Percentiles rank a stretch among this genome's conserved stretches.
Conservation (phyloP, 73 alveolate species). For the Tetrahymena borealis region DNA sequence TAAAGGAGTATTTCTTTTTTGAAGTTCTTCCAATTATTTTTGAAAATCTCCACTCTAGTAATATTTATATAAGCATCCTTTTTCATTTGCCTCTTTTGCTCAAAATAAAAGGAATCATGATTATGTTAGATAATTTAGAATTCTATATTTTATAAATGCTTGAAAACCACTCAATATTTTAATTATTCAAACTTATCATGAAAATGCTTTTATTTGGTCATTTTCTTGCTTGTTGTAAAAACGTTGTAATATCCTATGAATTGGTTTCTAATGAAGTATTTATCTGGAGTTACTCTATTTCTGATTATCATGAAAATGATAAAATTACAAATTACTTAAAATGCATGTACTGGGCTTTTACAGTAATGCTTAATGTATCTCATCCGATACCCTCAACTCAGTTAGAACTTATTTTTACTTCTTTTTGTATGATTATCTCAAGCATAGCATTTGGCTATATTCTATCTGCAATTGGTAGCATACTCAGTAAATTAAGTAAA, state of each 20-base stretch:
- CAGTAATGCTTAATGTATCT: background rate
- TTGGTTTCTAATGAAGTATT: background rate
- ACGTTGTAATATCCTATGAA: background rate
- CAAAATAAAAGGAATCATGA: background rate
- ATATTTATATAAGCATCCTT: background rate
- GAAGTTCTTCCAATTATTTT: background rate
- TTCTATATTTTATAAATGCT: background rate
- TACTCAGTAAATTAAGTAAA: background rate
- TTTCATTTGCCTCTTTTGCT: background rate
- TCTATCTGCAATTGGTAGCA: background rate
- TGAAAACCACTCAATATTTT: background rate
- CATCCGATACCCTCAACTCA: background rate
- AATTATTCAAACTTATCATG: background rate
- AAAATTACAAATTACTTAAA: background rate
- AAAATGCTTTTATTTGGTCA: background rate
- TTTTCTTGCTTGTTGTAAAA: background rate
- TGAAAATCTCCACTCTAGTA: background rate
- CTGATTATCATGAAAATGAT: background rate
- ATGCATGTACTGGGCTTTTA: background rate
- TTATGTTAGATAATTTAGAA: background rate
- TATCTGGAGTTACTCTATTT: background rate
- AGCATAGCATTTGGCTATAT: background rate
- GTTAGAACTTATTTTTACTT: background rate
- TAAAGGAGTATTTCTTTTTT: background rate
- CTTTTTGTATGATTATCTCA: background rate